phyloP scores from a whole-genome alignment of 148 eudicot species.

The Rheum nobile region DNA sequence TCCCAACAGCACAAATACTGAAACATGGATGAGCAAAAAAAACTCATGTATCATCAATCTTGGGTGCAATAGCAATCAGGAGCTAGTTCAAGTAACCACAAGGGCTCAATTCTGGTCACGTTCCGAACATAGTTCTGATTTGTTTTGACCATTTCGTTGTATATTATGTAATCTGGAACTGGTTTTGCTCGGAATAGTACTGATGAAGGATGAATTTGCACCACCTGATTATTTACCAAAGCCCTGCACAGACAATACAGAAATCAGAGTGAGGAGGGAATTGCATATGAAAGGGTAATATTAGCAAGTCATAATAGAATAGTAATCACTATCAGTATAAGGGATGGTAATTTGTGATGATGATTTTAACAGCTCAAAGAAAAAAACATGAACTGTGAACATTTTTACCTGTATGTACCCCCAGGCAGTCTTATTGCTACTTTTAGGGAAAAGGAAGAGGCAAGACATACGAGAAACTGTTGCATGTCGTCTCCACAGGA shows the following conservation, averaged over 20 bases:
- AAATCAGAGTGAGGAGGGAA: background rate
- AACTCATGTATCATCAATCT: constrained; percentile 10
- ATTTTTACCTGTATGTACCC: constrained; percentile 71
- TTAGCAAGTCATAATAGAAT: background rate
- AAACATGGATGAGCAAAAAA: background rate
- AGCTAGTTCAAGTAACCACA: constrained; percentile 92
- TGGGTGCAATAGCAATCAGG: constrained; percentile 38
- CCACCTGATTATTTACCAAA: constrained; percentile 54
- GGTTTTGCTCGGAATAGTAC: constrained; percentile 64
- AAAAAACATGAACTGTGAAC: background rate
- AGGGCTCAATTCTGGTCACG: constrained; percentile 61
- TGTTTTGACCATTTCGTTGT: constrained; percentile 58
- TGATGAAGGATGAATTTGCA: constrained; percentile 86
- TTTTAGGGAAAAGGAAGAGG: constrained; percentile 84
- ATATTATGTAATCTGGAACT: constrained; percentile 76
- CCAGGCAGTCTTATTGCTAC: constrained; percentile 85
- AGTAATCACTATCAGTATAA: too few relatives aligned
- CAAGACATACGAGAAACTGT: constrained; percentile 70
- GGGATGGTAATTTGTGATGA: background rate
- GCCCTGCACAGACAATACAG: constrained; percentile 31
- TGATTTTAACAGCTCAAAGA: background rate
- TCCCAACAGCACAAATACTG: background rate
- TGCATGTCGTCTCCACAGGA: constrained; percentile 88
- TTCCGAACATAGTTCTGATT: constrained; percentile 62
- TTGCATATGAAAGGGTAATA: background rate